A percentile compares a stretch with the other conserved stretches of the same genome.
Evolutionary conservation across 495 filamentous ascomycete species (phyloP).

Genomic region (Cercophora samala): DNA sequence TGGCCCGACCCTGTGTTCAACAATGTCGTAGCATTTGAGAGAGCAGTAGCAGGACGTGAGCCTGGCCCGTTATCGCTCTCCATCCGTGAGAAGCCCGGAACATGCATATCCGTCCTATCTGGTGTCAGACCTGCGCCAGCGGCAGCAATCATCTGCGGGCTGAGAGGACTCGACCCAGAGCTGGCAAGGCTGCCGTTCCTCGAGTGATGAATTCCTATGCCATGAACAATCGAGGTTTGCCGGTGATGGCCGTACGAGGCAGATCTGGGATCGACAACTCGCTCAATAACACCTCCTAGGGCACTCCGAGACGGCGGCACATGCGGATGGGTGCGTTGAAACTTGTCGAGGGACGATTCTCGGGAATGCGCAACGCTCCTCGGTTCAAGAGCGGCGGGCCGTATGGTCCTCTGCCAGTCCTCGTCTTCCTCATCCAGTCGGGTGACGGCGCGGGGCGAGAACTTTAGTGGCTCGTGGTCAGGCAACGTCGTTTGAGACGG

Average conservation of each 20-base stretch:
- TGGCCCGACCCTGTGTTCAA: slow-evolving; percentile 30
- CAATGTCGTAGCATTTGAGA: slow-evolving; percentile 41
- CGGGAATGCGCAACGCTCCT: slow-evolving; percentile 47
- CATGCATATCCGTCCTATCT: slow-evolving; percentile 45
- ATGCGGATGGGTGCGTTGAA: slow-evolving; percentile 50
- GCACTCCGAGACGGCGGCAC: slow-evolving; percentile 38
- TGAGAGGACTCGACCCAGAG: slow-evolving; percentile 69
- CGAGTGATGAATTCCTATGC: slow-evolving; percentile 85
- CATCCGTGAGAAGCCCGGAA: slow-evolving; percentile 41
- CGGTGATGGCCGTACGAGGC: slow-evolving; percentile 80
- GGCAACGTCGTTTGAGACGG: slow-evolving; percentile 54
- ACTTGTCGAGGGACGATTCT: slow-evolving; percentile 49
- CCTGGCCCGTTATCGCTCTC: slow-evolving; percentile 38
- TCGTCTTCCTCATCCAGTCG: slow-evolving; percentile 43
- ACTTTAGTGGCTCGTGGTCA: slow-evolving; percentile 47
- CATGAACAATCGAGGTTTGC: slow-evolving; percentile 92
- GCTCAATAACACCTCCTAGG: slow-evolving; percentile 60
- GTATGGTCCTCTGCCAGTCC: slow-evolving; percentile 46
- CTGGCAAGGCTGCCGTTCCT: slow-evolving; percentile 70
- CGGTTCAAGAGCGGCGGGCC: slow-evolving; percentile 35
- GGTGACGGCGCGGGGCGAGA: slow-evolving; percentile 41
- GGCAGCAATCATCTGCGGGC: slow-evolving; percentile 78
- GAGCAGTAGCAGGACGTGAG: slow-evolving; percentile 39
- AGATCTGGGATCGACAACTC: slow-evolving; percentile 48
- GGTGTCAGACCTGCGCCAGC: slow-evolving; percentile 48